These are phyloP conservation scores for Septoria petroselini DNA, from an alignment of 2,329 filamentous ascomycete genomes.

Conservation along the genomic window DNA sequence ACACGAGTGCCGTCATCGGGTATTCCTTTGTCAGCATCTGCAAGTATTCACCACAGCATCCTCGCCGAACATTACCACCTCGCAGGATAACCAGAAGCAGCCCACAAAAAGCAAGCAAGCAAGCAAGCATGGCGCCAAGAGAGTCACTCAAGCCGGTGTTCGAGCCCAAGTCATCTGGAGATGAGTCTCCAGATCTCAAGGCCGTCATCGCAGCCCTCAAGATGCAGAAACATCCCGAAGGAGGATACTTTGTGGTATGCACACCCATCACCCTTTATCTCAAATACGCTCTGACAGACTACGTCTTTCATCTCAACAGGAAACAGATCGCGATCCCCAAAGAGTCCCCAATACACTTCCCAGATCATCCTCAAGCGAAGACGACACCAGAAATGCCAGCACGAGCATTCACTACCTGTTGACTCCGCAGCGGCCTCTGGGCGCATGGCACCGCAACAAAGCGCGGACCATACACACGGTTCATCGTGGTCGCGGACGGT, in stretches of 20 bases:
- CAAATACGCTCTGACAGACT: no score
- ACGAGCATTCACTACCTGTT: constrained; percentile 66
- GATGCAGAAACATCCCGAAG: constrained; percentile 58
- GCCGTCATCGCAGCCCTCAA: constrained; percentile 47
- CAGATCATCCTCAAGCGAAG: constrained; percentile 31
- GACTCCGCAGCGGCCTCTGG: constrained; percentile 54
- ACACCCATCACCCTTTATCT: background rate
- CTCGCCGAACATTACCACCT: no score
- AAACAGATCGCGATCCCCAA: constrained; percentile 56
- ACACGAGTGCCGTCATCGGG: no score
- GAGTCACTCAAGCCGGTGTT: constrained; percentile 2
- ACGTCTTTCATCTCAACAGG: no score
- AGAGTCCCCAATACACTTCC: constrained; percentile 56
- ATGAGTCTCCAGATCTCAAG: constrained; percentile 27
- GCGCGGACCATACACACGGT: constrained; percentile 60
- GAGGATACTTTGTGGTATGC: constrained; percentile 56
- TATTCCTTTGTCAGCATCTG: constrained; percentile 3
- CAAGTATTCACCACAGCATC: background rate
- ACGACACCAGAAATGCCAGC: constrained; percentile 50
- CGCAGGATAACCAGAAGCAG: no score
- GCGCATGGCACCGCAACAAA: constrained; percentile 62
- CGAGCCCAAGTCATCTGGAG: constrained; percentile 10
- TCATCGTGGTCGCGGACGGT: constrained; percentile 60
- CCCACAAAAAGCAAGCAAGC: no score
- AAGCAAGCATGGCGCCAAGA: no score